Evolutionary conservation across 1,139 yeast genomes (phyloP).

Genomic region (Taphrina betulina): DNA sequence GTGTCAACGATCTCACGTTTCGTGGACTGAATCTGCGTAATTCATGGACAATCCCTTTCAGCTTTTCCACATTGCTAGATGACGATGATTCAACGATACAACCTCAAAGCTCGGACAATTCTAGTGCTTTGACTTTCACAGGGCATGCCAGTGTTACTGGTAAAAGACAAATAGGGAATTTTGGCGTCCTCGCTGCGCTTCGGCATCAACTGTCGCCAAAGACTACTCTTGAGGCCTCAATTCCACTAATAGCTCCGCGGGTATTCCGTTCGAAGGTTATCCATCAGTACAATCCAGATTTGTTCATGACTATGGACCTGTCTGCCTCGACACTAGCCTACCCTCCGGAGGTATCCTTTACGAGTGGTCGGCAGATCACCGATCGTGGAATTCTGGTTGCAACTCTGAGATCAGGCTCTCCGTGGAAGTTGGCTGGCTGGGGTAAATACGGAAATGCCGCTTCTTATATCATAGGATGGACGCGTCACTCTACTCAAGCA

Average conservation of each 20-base stretch:
- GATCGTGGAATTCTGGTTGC: constrained; percentile 24
- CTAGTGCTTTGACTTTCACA: constrained; percentile 21
- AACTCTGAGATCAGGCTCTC: constrained; percentile 26
- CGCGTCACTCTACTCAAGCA: constrained; percentile 18
- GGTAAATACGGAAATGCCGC: constrained; percentile 27
- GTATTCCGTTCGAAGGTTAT: constrained; percentile 23
- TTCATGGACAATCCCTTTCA: constrained; percentile 29
- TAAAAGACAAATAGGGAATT: constrained; percentile 22
- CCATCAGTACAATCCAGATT: constrained; percentile 26
- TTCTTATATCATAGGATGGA: constrained; percentile 25
- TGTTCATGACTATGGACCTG: constrained; percentile 17
- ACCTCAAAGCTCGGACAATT: constrained; percentile 2
- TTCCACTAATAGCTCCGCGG: constrained; percentile 24
- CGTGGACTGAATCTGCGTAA: constrained; percentile 25
- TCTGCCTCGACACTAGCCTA: constrained; percentile 9
- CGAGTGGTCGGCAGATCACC: constrained; percentile 31
- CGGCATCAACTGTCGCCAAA: constrained; percentile 29
- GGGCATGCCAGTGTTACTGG: constrained; percentile 29
- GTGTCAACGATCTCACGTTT: constrained; percentile 13
- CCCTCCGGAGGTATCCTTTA: constrained; percentile 31
- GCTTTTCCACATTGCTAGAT: constrained; percentile 5
- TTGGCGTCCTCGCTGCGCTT: constrained; percentile 25
- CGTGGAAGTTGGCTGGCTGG: constrained; percentile 29
- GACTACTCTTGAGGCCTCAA: constrained; percentile 21
- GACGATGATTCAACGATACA: constrained; percentile 1